Evolutionary conservation across 2,329 filamentous ascomycete species (phyloP).

Genomic region (Colletotrichum simmondsii): DNA sequence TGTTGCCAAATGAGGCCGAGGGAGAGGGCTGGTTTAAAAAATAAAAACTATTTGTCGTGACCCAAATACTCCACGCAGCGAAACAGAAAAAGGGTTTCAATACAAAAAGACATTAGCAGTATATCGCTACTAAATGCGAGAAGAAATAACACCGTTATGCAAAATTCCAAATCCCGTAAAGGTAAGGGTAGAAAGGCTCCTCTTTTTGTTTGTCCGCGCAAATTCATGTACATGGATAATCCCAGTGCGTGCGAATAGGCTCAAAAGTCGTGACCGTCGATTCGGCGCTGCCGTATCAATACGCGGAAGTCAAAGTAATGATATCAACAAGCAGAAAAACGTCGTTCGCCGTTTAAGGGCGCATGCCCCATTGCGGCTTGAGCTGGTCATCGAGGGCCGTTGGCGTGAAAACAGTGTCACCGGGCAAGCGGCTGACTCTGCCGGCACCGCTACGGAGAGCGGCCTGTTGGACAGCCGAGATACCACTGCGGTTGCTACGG

Average conservation of each 20-base stretch:
- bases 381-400: slow-evolving; percentile 72
- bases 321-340: slow-evolving; percentile 29
- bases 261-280: slow-evolving; percentile 31
- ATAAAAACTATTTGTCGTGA: slow-evolving; percentile 28
- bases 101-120: slow-evolving; percentile 35
- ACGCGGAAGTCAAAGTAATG: slow-evolving; percentile 30
- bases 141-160: slow-evolving; percentile 31
- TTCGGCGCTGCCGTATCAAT: slow-evolving; percentile 34
- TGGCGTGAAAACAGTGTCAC: slow-evolving; percentile 82
- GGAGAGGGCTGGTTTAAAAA: slow-evolving; percentile 4
- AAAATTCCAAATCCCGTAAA: neutral
- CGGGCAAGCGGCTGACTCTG: slow-evolving; percentile 85
- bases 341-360: slow-evolving; percentile 45
- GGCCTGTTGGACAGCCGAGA: slow-evolving; percentile 75
- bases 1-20: neutral
- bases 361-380: slow-evolving; percentile 70
- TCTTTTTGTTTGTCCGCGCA: slow-evolving; percentile 11
- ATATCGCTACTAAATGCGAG: slow-evolving; percentile 34
- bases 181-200: neutral
- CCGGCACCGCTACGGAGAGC: slow-evolving; percentile 87
- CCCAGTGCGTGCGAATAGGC: slow-evolving; percentile 21
- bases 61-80: slow-evolving; percentile 34
- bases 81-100: slow-evolving; percentile 24
- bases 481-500: slow-evolving; percentile 76
- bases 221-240: slow-evolving; percentile 32